Conservation (phyloP, 106 monocot genomes). For the Phalaenopsis equestris region DNA sequence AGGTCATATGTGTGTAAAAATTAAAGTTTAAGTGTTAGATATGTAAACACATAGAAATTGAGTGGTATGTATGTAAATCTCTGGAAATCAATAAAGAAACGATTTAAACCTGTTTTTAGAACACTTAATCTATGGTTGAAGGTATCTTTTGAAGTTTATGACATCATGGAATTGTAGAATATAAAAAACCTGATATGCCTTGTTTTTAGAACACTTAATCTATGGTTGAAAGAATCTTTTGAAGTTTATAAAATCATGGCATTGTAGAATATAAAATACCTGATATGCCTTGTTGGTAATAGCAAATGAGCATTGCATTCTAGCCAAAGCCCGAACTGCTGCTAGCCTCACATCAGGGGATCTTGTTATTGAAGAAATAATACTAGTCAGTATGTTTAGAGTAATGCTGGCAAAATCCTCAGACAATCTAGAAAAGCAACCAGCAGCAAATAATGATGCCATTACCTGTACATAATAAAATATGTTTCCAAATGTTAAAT, state of each 20-base stretch:
- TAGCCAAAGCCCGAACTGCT: constrained; percentile 55
- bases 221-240: not conserved
- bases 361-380: constrained; percentile 26
- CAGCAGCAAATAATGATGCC: constrained; percentile 82
- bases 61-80: no score
- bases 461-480: constrained; percentile 40
- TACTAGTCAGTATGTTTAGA: constrained; percentile 39
- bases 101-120: not conserved
- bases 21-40: no score
- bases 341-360: constrained; percentile 34
- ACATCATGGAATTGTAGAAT: not conserved
- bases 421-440: constrained; percentile 61
- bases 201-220: constrained; percentile 2
- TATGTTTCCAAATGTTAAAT: not conserved
- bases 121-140: not conserved
- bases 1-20: no score
- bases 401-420: constrained; percentile 73
- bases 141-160: not conserved
- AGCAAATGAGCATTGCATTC: constrained; percentile 52
- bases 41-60: no score
- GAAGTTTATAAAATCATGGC: not conserved
- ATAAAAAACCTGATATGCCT: constrained; percentile 58
- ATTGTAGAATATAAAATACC: constrained; percentile 28
- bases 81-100: not conserved
- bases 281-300: constrained; percentile 53